Percentiles rank a stretch among this genome's conserved stretches.
Evolutionary conservation across 2,329 filamentous ascomycete genomes (phyloP).

Genomic region (Cladosporium sp.): DNA sequence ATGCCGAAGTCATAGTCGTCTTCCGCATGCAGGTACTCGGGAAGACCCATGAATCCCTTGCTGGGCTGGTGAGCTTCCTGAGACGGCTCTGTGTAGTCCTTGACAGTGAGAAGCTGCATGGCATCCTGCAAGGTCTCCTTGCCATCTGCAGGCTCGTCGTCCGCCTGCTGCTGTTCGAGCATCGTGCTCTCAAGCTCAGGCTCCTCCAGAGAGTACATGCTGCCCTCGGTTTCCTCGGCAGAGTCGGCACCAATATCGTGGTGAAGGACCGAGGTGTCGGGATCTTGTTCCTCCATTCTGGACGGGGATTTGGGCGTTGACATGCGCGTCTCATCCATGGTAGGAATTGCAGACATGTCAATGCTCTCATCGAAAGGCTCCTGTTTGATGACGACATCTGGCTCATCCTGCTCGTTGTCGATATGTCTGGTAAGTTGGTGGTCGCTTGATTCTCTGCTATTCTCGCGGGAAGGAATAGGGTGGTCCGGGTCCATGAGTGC

Average conservation of each 20-base stretch:
- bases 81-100: slow-evolving; percentile 30
- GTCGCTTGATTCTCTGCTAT: slow-evolving; percentile 34
- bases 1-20: slow-evolving; percentile 54
- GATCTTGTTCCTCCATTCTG: slow-evolving; percentile 37
- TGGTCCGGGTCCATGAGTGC: slow-evolving; percentile 75
- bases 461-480: slow-evolving; percentile 83
- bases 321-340: slow-evolving; percentile 45
- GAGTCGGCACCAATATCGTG: slow-evolving; percentile 40
- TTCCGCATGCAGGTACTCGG: slow-evolving; percentile 36
- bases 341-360: slow-evolving; percentile 63
- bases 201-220: slow-evolving; percentile 47
- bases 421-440: slow-evolving; percentile 39
- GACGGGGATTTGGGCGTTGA: slow-evolving; percentile 47
- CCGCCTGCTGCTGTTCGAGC: slow-evolving; percentile 18
- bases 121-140: slow-evolving; percentile 31
- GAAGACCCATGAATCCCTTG: slow-evolving; percentile 28
- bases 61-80: slow-evolving; percentile 11
- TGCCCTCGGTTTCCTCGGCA: slow-evolving; percentile 49
- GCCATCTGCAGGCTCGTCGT: slow-evolving; percentile 20
- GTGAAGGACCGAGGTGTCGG: slow-evolving; percentile 53
- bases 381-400: slow-evolving; percentile 63
- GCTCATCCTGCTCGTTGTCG: slow-evolving; percentile 54
- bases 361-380: slow-evolving; percentile 55
- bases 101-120: slow-evolving; percentile 32
- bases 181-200: slow-evolving; percentile 33